Conservation (phyloP, 1,139 yeast genomes). For the Candida tetrigidarum region DNA sequence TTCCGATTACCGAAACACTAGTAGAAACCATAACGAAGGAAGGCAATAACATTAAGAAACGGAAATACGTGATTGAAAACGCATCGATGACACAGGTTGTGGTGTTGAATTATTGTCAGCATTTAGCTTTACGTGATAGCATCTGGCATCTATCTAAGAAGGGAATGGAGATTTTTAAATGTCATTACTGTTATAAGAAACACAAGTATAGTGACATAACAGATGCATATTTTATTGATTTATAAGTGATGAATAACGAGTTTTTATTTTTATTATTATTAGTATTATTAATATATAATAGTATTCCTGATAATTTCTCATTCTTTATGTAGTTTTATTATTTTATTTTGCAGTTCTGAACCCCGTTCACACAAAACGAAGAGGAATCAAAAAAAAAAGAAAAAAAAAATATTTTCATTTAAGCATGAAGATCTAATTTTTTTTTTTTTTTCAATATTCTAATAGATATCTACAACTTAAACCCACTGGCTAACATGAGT, state of each 20-base stretch:
- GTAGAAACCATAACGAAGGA: slow-evolving; percentile 15
- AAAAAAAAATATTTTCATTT: slow-evolving; percentile 5
- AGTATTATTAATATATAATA: neutral
- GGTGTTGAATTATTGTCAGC: slow-evolving; percentile 47
- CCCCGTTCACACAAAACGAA: neutral
- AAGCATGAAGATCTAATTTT: neutral
- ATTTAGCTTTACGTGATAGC: slow-evolving; percentile 49
- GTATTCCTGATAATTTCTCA: neutral
- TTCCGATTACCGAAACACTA: slow-evolving; percentile 35
- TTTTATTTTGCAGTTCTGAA: neutral
- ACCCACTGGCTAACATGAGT: neutral
- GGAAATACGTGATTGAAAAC: slow-evolving; percentile 18
- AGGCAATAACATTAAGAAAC: slow-evolving; percentile 25
- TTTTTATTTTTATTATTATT: too few species aligned
- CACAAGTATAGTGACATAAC: slow-evolving; percentile 46
- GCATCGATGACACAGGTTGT: slow-evolving; percentile 42
- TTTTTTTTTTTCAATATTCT: neutral
- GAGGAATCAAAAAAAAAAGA: neutral
- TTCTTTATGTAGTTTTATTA: too few species aligned
- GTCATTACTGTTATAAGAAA: slow-evolving; percentile 54
- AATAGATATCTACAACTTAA: too few species aligned
- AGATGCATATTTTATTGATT: slow-evolving; percentile 50
- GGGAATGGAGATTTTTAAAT: slow-evolving; percentile 48
- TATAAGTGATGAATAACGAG: slow-evolving; percentile 9
- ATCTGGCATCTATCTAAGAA: slow-evolving; percentile 49